A percentile compares a stretch with the other conserved stretches of the same genome.
phyloP scores from a whole-genome alignment of 1,284 basidiomycete genomes.

The Pholiota adiposa region DNA sequence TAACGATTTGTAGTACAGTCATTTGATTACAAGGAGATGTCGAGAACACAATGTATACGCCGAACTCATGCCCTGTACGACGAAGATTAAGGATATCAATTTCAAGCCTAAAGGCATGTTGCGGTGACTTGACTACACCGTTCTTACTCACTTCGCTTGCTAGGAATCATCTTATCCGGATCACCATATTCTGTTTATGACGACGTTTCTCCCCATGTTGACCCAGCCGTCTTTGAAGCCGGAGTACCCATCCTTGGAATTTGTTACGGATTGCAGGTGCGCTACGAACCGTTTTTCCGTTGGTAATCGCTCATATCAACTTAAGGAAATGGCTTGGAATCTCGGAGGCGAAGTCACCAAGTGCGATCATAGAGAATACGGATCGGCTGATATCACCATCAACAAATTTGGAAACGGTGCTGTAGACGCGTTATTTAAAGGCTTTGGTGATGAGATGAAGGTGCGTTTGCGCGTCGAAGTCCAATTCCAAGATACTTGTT shows the following conservation, averaged over 20 bases:
- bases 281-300: constrained; percentile 20
- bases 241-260: constrained; percentile 96
- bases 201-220: constrained; percentile 89
- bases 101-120: constrained; percentile 92
- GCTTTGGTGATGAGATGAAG: constrained; percentile 83
- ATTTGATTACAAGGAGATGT: constrained; percentile 97
- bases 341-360: constrained; percentile 88
- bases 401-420: constrained; percentile 66
- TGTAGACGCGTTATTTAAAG: constrained; percentile 85
- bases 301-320: neutral
- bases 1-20: constrained; percentile 78
- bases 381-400: constrained; percentile 84
- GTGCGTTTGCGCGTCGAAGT: constrained; percentile 43
- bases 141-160: constrained; percentile 4
- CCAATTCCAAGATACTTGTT: constrained; percentile 8
- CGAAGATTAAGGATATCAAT: constrained; percentile 85
- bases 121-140: neutral
- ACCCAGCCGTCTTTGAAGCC: constrained; percentile 91
- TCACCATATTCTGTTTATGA: constrained; percentile 99
- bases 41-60: constrained; percentile 98
- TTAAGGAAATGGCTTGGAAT: constrained; percentile 91
- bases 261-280: constrained; percentile 96
- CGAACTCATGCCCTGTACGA: constrained; percentile 97
- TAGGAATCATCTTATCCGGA: constrained; percentile 96
- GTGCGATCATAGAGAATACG: constrained; percentile 95